These are phyloP conservation scores for Hyaloscypha hepaticicola DNA, from an alignment of 495 filamentous ascomycete genomes.

Conservation along the genomic window DNA sequence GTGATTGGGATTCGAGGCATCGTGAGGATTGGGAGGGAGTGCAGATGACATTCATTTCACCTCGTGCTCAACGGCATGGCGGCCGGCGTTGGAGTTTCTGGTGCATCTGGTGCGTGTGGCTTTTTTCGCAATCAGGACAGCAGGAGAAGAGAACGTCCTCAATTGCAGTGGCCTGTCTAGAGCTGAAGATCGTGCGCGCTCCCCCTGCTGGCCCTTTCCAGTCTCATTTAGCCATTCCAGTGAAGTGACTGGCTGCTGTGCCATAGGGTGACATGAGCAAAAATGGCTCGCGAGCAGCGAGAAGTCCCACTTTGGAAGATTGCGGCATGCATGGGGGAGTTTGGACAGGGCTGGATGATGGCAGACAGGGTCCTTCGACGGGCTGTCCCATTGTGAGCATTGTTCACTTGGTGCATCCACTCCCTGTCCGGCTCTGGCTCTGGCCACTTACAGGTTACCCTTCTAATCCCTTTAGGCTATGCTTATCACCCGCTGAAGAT, in stretches of 20 bases:
- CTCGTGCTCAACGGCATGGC: neutral
- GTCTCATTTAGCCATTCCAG: neutral
- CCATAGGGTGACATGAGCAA: neutral
- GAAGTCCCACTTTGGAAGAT: neutral
- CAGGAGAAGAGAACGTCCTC: neutral
- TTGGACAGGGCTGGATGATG: neutral
- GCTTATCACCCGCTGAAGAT: slow-evolving; percentile 1
- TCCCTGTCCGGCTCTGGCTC: neutral
- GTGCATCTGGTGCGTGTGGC: neutral
- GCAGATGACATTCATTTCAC: neutral
- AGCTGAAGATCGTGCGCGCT: slow-evolving; percentile 3
- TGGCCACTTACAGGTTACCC: neutral
- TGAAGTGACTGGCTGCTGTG: slow-evolving; percentile 2
- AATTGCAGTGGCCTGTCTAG: neutral
- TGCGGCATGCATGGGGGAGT: neutral
- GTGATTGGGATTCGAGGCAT: slow-evolving; percentile 5
- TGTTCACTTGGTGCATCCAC: neutral
- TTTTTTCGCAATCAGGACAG: slow-evolving; percentile 6
- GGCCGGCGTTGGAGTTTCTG: neutral
- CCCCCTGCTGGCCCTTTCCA: neutral
- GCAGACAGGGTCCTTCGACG: neutral
- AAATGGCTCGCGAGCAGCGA: neutral
- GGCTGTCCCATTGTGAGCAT: neutral
- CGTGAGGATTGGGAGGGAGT: neutral
- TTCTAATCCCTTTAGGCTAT: neutral